Evolutionary conservation across 75 land plant genomes (phyloP), one percentile per base, ranked within the genome.

Genomic region (Selaginella tamariscina): DNA sequence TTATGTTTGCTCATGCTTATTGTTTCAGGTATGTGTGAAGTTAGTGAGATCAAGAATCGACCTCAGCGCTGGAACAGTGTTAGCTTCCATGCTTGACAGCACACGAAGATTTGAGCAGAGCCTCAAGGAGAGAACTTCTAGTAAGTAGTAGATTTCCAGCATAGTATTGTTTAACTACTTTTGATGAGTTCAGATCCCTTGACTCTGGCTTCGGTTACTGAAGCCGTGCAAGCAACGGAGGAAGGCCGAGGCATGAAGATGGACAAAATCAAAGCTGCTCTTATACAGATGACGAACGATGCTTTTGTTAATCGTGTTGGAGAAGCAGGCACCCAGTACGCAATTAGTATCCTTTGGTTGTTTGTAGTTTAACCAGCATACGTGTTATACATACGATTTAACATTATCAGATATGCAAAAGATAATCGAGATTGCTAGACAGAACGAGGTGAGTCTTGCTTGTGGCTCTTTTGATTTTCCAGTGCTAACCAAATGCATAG

Each of bases 141-240:
- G 91, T 87, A 56, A 54, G 27, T 73, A 82, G 91, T 87, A 56
- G 32, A 8, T 27, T 26, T 31, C 8, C 26, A 39, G 49, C 49
- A 5, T 15, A 15, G 15, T 39, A 15, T 15, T 39, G 5, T 15
- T 11, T 30, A 13, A 65, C 24, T 71, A n/a, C n/a, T n/a, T n/a
- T n/a, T n/a, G n/a, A n/a, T n/a, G 32, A 59, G 68, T 82, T 67
- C 79, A 92, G 97, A 72, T 55, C 81, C 81, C 18, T 65, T 89
- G 31, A 75, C 89, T 30, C 44, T 86, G 68, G 70, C 76, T 69
- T 74, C 76, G 20, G 82, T 92, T 24, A 75, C 69, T 33, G 83
- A 86, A 44, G 82, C 81, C 55, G 89, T 91, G 30, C 77, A 79
- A 54, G 77, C 56, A 67, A 82, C 72, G 56, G 78, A 77, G 30